Base-by-base conservation (phyloP, 148 eudicot species). In the Rhododendron henanense region DNA sequence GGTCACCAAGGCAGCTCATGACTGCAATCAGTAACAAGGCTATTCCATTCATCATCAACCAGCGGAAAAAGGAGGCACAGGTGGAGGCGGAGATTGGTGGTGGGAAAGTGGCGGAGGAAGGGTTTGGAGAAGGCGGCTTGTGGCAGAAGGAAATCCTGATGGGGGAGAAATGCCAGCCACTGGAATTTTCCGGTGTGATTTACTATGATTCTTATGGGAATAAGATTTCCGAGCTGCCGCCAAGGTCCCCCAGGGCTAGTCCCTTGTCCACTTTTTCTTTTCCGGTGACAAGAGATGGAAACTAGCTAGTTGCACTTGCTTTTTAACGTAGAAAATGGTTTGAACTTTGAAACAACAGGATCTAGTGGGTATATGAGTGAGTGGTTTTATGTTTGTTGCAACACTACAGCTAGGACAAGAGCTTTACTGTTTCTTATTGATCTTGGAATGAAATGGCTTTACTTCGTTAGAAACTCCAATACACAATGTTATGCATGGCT, bases 101-200 rank as follows among this genome's bases (percentile, higher is more conserved):
- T 80, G 5, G 31, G 81, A 37, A 50, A 76, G n/a, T 35, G 80
- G 83, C 37, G 0, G 39, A 31, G 85, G 89, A 86, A 53, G 90
- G 88, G 18, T 87, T 85, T 7, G 96, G 91, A 69, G 94, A 93
- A 84, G 93, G 88, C 23, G 96, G 94, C 1, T 51, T 95, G 85
- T 95, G 98, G 98, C 96, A 94, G 76, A 95, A 94, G 87, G 88
- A 89, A 9, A 95, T 95, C 1, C 79, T 94, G 87, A 94, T 95
- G 96, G 98, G 98, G 0, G 96, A 94, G 48, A 95, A 92, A 86
- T 95, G 98, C 80, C 96, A 92, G 80, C 98, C 96, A 6, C 94
- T 91, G 19, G 94, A 93, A 79, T 94, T 92, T 87, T 91, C 95
- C 5, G 98, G 96, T 21, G 96, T 92, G 6, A 93, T 95, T 78